Evolutionary conservation across 2,329 filamentous ascomycete genomes (phyloP).

Genomic region (Fusarium pseudonygamai): DNA sequence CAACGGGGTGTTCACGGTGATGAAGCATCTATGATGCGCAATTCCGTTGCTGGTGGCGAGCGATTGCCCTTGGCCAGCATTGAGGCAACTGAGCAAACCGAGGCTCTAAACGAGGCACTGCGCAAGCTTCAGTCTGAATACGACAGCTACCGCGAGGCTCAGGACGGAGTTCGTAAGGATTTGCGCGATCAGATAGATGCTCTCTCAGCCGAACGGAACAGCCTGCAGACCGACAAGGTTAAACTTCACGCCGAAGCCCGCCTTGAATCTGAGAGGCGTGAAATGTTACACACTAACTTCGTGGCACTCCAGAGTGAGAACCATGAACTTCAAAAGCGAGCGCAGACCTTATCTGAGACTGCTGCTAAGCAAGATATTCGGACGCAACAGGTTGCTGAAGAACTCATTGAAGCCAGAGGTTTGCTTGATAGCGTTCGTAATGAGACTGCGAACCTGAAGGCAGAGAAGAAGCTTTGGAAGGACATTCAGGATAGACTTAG

Average conservation of each 20-base stretch:
- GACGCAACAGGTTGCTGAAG: conserved; percentile 91
- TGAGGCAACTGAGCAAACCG: conserved; percentile 65
- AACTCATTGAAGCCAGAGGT: conserved; percentile 86
- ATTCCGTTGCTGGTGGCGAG: conserved; percentile 69
- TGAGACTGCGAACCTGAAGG: conserved; percentile 91
- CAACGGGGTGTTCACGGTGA: conserved; percentile 71
- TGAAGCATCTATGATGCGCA: conserved; percentile 74
- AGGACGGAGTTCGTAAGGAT: conserved; percentile 80
- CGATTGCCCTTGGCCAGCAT: conserved; percentile 67
- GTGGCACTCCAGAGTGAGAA: conserved; percentile 86
- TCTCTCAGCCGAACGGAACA: conserved; percentile 82
- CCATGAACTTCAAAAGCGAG: conserved; percentile 83
- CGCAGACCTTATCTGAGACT: conserved; percentile 78
- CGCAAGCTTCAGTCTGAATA: conserved; percentile 91
- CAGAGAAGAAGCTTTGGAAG: conserved; percentile 94
- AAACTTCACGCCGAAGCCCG: conserved; percentile 82
- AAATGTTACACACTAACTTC: conserved; percentile 91
- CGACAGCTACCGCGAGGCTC: conserved; percentile 88
- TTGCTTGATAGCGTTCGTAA: conserved; percentile 87
- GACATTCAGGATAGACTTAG: conserved; percentile 88
- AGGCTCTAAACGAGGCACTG: conserved; percentile 76
- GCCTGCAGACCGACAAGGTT: conserved; percentile 83
- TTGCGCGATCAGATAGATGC: conserved; percentile 86
- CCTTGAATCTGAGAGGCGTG: conserved; percentile 83
- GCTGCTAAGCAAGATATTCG: conserved; percentile 90